Base-by-base conservation (phyloP, 495 filamentous ascomycete species). In the Staphylotrichum longicolle region DNA sequence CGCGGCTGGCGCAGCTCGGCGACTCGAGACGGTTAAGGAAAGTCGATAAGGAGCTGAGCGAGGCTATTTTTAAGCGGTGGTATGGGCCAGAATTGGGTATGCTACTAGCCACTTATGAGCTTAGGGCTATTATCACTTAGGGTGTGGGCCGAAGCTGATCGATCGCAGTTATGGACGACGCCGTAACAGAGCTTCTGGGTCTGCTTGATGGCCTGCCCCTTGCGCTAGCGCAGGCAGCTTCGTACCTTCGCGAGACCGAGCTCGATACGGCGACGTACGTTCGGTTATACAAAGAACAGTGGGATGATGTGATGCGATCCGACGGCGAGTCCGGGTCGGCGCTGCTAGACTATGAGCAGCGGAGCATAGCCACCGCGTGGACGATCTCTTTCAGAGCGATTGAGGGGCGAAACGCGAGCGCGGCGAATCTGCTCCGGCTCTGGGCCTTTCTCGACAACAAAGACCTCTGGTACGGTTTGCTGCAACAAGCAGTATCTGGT, bases 151-250 rank as follows among this genome's bases (percentile, higher is more conserved):
- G n/a, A n/a, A n/a, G n/a, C n/a, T n/a, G n/a, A n/a, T n/a, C n/a
- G n/a, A n/a, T n/a, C n/a, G n/a, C 52, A 66, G 57, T 27, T 50
- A 50, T 56, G 37, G 58, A 65, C 52, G 51, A 61, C 8, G 14
- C 51, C 20, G 63, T 20, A 7, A 41, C 41, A 35, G 40, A 63
- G 61, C 62, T 68, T 9, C 65, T 57, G 0, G 61, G 37, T 47
- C 58, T 66, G 57, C 66, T 81, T 30, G 75, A 74, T 57, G 77
- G 77, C 53, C 72, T 80, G 8, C 72, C 75, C 46, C 63, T 81
- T 5, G 77, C 77, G 35, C 73, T 81, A 50, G 65, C 71, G 32
- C 70, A 78, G 55, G 77, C 77, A 5, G 77, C 68, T 32, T 67
- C 77, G 8, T 81, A 70, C 60, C 71, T 81, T 54, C 66, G 69